Conservation (phyloP, 106 monocot species). For the Platanthera guangdongensis region DNA sequence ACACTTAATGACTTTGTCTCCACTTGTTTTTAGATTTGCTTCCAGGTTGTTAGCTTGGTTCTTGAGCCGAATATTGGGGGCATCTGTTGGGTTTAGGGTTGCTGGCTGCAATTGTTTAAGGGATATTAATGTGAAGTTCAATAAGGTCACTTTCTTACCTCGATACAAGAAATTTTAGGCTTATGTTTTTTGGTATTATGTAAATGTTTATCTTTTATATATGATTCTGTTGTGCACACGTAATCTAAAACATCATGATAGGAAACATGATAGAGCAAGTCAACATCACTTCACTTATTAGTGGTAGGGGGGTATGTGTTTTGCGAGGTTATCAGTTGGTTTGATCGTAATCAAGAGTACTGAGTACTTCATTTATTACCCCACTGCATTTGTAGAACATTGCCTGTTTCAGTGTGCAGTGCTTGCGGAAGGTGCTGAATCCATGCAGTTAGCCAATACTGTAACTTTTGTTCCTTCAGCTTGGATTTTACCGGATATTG, state of each 20-base stretch:
- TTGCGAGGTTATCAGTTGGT: too few relatives aligned
- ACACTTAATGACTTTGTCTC: neutral
- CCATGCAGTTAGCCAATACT: too few relatives aligned
- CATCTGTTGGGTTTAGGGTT: slow-evolving; percentile 63
- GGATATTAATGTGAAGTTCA: slow-evolving; percentile 55
- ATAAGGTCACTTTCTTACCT: slow-evolving; percentile 36
- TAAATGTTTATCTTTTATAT: neutral
- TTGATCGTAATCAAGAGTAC: too few relatives aligned
- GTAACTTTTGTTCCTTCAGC: too few relatives aligned
- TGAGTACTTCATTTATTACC: too few relatives aligned
- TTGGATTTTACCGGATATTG: too few relatives aligned
- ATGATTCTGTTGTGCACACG: neutral
- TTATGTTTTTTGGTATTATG: neutral
- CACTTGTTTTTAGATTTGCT: slow-evolving; percentile 41
- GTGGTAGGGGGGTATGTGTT: too few relatives aligned
- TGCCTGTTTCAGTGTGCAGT: too few relatives aligned
- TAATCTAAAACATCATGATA: neutral
- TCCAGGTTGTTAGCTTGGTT: slow-evolving; percentile 64
- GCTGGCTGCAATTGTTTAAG: slow-evolving; percentile 70
- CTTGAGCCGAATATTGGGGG: slow-evolving; percentile 44
- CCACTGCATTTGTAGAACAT: too few relatives aligned
- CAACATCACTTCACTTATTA: too few relatives aligned
- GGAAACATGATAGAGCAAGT: too few relatives aligned
- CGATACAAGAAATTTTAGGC: neutral
- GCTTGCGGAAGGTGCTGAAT: too few relatives aligned